Base-by-base conservation (phyloP, 352 stramenopile species). In the Phytophthora agathidicida region DNA sequence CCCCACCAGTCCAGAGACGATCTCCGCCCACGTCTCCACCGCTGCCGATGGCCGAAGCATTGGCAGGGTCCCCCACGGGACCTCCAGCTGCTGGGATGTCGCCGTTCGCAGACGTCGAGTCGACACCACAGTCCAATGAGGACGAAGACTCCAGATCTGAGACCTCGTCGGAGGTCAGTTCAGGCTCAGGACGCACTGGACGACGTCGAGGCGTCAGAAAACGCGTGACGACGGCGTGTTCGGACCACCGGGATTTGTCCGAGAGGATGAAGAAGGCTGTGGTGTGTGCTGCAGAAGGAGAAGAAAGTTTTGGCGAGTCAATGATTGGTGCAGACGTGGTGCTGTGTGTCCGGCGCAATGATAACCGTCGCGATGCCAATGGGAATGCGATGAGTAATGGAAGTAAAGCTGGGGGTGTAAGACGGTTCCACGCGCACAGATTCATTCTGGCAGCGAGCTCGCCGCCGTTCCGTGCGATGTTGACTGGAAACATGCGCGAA, bases 401-500 rank as follows among this genome's bases (percentile, higher is more conserved):
- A 19, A 48, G 35, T 31, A 56, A 19, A 23, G n/a, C n/a, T 14
- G 41, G 44, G 39, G 23, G 35, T 5, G 32, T 59, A 39, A 26
- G 49, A 19, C 45, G 42, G 16, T 94, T 94, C 37, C 69, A 92
- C 36, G 83, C 84, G 2, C 86, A 95, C 41, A 67, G 83, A 2
- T 95, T 95, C 67, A 88, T 95, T 69, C 65, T 95, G 2, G 83
- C 83, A n/a, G 81, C 83, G 3, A 93, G 83, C 50, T 95, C 86
- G 9, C 84, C 86, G 39, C 82, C 84, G 1, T 91, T 95, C 43
- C 77, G 82, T n/a, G 84, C 75, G 0, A 95, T 95, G 86, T 62
- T 95, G 33, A 95, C 83, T 2, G 86, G 86, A 11, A 67, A 59
- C 8, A 95, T 95, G 86, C 76, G 83, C 11, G 86, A 95, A 50